Evolutionary conservation across 2,329 filamentous ascomycete species (phyloP).

Genomic region (Epichloe elymi): DNA sequence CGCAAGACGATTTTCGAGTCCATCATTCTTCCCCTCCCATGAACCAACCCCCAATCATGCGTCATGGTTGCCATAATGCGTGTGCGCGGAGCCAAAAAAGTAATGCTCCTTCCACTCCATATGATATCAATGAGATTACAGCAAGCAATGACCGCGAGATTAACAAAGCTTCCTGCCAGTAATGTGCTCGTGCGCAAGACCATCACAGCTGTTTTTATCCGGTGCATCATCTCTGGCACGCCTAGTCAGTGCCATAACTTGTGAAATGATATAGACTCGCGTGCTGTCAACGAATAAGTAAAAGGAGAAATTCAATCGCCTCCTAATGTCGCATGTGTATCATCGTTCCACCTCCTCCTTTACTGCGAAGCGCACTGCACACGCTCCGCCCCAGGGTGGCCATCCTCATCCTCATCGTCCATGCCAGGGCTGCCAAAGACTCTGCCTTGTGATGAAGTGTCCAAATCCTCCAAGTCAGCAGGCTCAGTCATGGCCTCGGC

Average conservation of each 20-base stretch:
- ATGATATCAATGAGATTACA: constrained; percentile 11
- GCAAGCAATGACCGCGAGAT: constrained; percentile 6
- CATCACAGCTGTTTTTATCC: constrained; percentile 8
- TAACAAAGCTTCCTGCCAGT: constrained; percentile 5
- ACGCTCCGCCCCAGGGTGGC: constrained; percentile 63
- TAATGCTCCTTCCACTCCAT: neutral
- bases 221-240: constrained; percentile 6
- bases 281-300: neutral
- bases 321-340: neutral
- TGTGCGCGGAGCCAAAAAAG: neutral
- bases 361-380: constrained; percentile 86
- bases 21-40: constrained; percentile 2
- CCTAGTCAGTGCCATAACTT: neutral
- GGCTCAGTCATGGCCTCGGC: constrained; percentile 83
- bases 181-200: constrained; percentile 1
- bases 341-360: constrained; percentile 15
- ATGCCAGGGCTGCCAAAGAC: constrained; percentile 50
- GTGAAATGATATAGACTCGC: neutral
- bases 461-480: constrained; percentile 75
- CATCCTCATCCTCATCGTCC: constrained; percentile 68
- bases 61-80: constrained; percentile 6
- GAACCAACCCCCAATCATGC: constrained; percentile 4
- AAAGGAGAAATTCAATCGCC: neutral
- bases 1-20: constrained; percentile 5
- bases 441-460: constrained; percentile 49